Percentiles rank a stretch among this genome's conserved stretches.
These are phyloP conservation scores for Globisporangium lucens DNA, from an alignment of 352 stramenopile genomes.

Conservation along the genomic window DNA sequence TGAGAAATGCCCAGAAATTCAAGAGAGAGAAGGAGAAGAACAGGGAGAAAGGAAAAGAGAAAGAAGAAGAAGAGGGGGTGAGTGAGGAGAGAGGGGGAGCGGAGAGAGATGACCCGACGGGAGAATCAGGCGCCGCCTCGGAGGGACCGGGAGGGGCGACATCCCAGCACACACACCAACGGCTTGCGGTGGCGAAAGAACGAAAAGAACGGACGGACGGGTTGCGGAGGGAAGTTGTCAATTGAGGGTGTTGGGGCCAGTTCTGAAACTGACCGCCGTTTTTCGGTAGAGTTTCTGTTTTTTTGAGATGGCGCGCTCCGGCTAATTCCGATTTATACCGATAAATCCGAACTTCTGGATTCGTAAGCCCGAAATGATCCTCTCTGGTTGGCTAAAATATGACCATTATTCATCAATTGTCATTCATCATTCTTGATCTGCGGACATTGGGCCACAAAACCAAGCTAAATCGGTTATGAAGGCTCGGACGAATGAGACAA, in stretches of 20 bases:
- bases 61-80: constrained; percentile 10
- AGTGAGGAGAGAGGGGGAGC: neutral
- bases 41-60: constrained; percentile 9
- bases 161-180: constrained; percentile 14
- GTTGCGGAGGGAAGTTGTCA: too few species aligned
- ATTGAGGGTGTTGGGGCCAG: too few species aligned
- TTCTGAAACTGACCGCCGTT: too few species aligned
- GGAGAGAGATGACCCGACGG: constrained; percentile 9
- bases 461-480: too few species aligned
- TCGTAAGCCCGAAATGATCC: neutral
- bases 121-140: constrained; percentile 3
- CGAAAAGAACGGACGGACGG: constrained; percentile 10
- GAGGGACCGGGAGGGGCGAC: constrained; percentile 14
- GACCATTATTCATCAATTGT: too few species aligned
- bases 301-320: neutral
- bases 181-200: neutral
- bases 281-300: neutral
- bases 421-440: too few species aligned
- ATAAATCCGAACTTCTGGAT: neutral
- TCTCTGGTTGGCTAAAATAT: neutral
- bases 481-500: neutral
- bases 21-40: constrained; percentile 5
- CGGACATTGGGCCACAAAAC: too few species aligned
- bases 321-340: neutral
- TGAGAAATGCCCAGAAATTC: constrained; percentile 14